Evolutionary conservation across 441 rosid species (phyloP).

Genomic region (Eruca vesicaria): DNA sequence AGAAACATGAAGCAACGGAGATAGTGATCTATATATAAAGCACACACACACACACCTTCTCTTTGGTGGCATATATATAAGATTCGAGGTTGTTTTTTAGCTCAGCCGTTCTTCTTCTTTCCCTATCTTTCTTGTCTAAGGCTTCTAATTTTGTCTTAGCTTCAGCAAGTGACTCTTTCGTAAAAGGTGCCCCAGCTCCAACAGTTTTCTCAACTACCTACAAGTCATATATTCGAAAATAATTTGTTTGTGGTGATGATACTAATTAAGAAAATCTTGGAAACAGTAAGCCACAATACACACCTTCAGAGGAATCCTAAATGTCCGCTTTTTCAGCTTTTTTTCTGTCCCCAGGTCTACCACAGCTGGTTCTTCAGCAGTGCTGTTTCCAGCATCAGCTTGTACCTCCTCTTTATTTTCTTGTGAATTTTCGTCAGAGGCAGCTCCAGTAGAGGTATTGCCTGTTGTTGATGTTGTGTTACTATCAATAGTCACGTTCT

Average conservation of each 20-base stretch:
- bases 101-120: slow-evolving; percentile 91
- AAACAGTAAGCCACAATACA: slow-evolving; percentile 17
- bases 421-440: slow-evolving; percentile 48
- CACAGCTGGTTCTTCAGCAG: slow-evolving; percentile 52
- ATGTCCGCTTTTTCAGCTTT: slow-evolving; percentile 80
- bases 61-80: slow-evolving; percentile 96
- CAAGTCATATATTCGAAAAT: slow-evolving; percentile 10
- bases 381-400: slow-evolving; percentile 44
- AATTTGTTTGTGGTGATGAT: slow-evolving; percentile 6
- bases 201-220: slow-evolving; percentile 78
- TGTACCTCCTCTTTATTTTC: slow-evolving; percentile 50
- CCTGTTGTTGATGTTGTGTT: slow-evolving; percentile 58
- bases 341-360: slow-evolving; percentile 64
- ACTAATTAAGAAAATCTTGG: not conserved
- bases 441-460: slow-evolving; percentile 50
- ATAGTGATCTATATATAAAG: not conserved
- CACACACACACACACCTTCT: slow-evolving; percentile 47
- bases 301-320: slow-evolving; percentile 89
- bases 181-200: slow-evolving; percentile 77
- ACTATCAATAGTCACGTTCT: slow-evolving; percentile 61
- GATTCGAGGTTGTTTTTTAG: slow-evolving; percentile 90
- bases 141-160: slow-evolving; percentile 74
- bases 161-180: slow-evolving; percentile 65
- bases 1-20: not conserved
- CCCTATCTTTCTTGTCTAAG: slow-evolving; percentile 83